Conservation (phyloP, 2,329 filamentous ascomycete species). For the Bipolaris victoriae region DNA sequence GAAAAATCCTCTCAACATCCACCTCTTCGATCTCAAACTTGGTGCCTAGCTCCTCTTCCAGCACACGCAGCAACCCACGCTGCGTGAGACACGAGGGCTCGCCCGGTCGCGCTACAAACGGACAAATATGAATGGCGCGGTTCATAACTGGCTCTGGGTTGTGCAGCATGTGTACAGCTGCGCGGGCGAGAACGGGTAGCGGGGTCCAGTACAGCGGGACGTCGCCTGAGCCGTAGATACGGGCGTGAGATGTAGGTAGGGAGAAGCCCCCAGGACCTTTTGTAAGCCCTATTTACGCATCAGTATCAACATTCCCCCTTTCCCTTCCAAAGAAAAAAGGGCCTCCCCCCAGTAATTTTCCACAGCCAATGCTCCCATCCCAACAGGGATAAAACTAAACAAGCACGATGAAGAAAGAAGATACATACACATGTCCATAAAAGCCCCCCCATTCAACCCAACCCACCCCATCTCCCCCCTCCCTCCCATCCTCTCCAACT, state of each 20-base stretch:
- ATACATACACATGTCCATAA: conserved; percentile 46
- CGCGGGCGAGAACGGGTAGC: conserved; percentile 30
- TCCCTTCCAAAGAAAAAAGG: too few relatives aligned
- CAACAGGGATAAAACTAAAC: too few relatives aligned
- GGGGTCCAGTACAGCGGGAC: conserved; percentile 44
- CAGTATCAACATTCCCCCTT: too few relatives aligned
- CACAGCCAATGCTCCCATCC: too few relatives aligned
- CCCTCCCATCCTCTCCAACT: conserved; percentile 32
- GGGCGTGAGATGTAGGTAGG: conserved; percentile 32
- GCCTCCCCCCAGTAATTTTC: too few relatives aligned
- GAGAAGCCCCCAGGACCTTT: conserved; percentile 47
- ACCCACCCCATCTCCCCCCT: conserved; percentile 38
- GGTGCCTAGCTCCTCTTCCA: conserved; percentile 30
- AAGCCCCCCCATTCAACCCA: conserved; percentile 44
- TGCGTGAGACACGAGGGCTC: conserved; percentile 30
- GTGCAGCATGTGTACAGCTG: conserved; percentile 40
- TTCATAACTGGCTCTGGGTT: conserved; percentile 32
- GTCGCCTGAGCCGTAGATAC: conserved; percentile 46
- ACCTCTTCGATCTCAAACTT: conserved; percentile 35
- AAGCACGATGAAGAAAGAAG: neutral
- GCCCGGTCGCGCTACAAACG: conserved; percentile 17
- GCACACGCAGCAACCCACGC: conserved; percentile 28
- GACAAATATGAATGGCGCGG: conserved; percentile 38
- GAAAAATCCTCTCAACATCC: conserved; percentile 39
- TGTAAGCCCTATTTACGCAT: conserved; percentile 39